Base-by-base conservation (phyloP, 2,329 filamentous ascomycete genomes). In the Fusarium buxicola region DNA sequence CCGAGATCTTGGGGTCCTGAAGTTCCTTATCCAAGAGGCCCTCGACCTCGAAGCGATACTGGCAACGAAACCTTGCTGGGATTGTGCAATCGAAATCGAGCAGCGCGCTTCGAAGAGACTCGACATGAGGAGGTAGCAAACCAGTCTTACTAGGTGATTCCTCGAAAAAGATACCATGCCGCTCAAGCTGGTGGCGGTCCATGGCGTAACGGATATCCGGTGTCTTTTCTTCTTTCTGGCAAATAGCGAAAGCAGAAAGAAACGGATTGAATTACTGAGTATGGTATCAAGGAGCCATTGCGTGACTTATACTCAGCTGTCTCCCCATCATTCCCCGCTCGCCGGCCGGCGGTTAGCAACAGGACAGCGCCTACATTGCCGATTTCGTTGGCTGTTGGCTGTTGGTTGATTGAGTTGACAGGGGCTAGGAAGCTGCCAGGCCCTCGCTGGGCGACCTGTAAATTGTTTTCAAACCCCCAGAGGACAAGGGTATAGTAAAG, bases 31-130 rank as follows among this genome's bases (percentile, higher is more conserved):
- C 21, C 6, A 21, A 21, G 6, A 21, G 21, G 21, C 21, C 21
- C 21, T 21, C 21, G 21, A 21, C 21, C 21, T 21, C 21, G 21
- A 21, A 21, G 21, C 21, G 21, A 21, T 21, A 21, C 21, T 21
- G 21, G 21, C 6, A 36, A 12, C 36, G 28, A 24, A 60, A 53
- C 18, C 50, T 47, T 10, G 63, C 59, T 5, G 46, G 40, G n/a
- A 65, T 52, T 6, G 55, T 63, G 31, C 52, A 47, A 31, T 55
- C 46, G 25, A 65, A 65, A 32, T 65, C 62, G 28, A 65, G 18
- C 7, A 65, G 24, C n/a, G 55, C 55, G 8, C 36, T 38, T 32
- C 59, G 52, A 13, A 63, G 49, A 12, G 53, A 48, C 18, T 39
- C 38, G 9, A 65, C 58, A 16, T 65, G 62, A 8, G 53, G 45